Evolutionary conservation across 441 rosid species (phyloP), one percentile per base, ranked within the genome.

Genomic region (Euphorbia schlechtendalii): DNA sequence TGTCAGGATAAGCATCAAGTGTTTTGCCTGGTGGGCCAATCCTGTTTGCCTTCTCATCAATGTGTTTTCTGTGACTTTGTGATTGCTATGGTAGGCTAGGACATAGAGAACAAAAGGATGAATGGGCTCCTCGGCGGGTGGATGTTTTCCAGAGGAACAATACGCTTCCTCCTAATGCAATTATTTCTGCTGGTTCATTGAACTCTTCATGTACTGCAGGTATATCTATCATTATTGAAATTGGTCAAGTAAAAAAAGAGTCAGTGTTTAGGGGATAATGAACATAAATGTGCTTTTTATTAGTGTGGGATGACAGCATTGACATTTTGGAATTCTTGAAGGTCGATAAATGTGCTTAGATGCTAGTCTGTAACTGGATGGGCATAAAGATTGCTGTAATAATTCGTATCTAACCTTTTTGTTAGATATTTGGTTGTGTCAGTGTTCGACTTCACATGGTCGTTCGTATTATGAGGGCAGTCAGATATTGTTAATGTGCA

Each of bases 81-180:
- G 28, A 54, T 12, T 53, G 45, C 66, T 68, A 59, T 34, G 71
- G 18, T 77, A 94, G 98, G 84, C 99, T 94, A 72, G 99, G 99
- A 40, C 98, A 91, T 69, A 86, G 89, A 76, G 99, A 94, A 81
- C 99, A 94, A 81, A 94, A 91, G 82, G 99, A 94, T 80, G 98
- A 91, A 73, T 91, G 96, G 96, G 70, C 67, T 67, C 99, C 99
- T 74, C 96, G 96, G 43, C 99, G 96, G 56, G 73, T 94, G 71
- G 96, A 91, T 4, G 74, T 87, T 45, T 94, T 94, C 70, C 86
- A 83, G 68, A 85, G 74, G 82, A 68, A 86, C 41, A 91, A 89
- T 78, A 78, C 85, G 57, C 73, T 94, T 64, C 96, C 98, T 69
- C 78, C 87, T 65, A 72, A 84, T 81, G 92, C 99, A 15, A 59